phyloP scores from a whole-genome alignment of 2,329 filamentous ascomycete genomes.

The Penicillium sp. region DNA sequence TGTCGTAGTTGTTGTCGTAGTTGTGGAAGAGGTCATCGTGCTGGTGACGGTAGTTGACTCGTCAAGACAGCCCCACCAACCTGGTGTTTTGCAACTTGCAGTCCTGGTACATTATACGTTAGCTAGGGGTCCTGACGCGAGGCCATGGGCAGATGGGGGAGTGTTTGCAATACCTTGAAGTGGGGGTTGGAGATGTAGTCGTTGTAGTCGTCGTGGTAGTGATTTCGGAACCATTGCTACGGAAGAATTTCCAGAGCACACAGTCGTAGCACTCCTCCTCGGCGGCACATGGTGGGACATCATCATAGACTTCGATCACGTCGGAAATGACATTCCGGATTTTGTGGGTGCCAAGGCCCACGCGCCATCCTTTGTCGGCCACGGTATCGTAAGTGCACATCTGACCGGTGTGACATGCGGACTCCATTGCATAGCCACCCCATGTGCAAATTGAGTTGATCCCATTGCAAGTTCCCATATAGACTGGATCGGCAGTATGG shows the following conservation, averaged over 20 bases:
- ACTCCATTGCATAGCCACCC: constrained; percentile 89
- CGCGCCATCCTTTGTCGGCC: constrained; percentile 82
- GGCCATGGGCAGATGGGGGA: too few species aligned
- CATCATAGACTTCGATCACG: constrained; percentile 76
- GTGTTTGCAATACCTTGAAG: too few species aligned
- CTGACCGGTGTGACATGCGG: constrained; percentile 80
- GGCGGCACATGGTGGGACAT: constrained; percentile 67
- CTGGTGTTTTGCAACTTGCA: constrained; percentile 81
- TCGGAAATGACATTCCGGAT: constrained; percentile 84
- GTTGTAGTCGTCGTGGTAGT: constrained; percentile 60
- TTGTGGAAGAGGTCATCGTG: constrained; percentile 27
- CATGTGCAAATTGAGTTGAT: constrained; percentile 84
- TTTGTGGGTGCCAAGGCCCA: constrained; percentile 84
- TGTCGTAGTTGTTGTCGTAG: constrained; percentile 28
- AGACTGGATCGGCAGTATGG: constrained; percentile 92
- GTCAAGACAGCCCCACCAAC: constrained; percentile 72
- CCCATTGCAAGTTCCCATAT: constrained; percentile 87
- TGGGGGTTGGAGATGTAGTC: constrained; percentile 56
- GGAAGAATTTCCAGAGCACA: constrained; percentile 87
- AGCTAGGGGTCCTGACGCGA: too few species aligned
- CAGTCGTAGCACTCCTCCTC: constrained; percentile 85
- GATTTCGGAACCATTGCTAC: constrained; percentile 79
- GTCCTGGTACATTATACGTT: too few species aligned
- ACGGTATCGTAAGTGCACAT: constrained; percentile 93
- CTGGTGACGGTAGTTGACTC: constrained; percentile 41